A percentile compares a stretch with the other conserved stretches of the same genome.
phyloP scores from a whole-genome alignment of 495 filamentous ascomycete genomes.

The Talaromyces thailandensis region DNA sequence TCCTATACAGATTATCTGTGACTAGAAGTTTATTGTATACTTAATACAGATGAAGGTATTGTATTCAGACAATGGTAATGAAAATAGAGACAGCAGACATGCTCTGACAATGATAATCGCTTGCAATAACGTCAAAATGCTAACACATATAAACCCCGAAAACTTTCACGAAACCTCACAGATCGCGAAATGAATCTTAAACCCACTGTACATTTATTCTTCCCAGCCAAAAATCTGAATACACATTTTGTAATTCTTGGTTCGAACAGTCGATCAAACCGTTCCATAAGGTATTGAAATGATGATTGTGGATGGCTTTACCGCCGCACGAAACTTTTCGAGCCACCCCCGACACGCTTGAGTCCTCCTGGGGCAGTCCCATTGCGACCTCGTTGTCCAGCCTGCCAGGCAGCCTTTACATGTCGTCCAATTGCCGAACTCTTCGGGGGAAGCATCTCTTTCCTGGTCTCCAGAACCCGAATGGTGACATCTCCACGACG shows the following conservation, averaged over 20 bases:
- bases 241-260: neutral
- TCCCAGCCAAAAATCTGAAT: neutral
- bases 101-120: neutral
- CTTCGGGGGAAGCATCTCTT: conserved; percentile 37
- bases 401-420: conserved; percentile 41
- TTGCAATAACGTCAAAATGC: neutral
- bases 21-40: no score
- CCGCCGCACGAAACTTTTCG: conserved; percentile 37
- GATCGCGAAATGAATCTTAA: neutral
- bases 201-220: neutral
- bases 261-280: neutral
- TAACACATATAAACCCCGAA: neutral
- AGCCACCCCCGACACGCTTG: conserved; percentile 25
- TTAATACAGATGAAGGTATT: no score
- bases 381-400: conserved; percentile 26
- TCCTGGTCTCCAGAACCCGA: conserved; percentile 36
- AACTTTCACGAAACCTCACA: neutral
- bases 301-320: neutral
- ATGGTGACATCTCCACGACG: conserved; percentile 42
- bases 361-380: conserved; percentile 23
- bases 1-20: no score
- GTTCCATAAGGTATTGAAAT: neutral
- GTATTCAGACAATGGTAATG: neutral
- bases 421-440: conserved; percentile 36
- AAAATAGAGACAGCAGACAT: neutral